Base-by-base conservation (phyloP, 2,329 filamentous ascomycete species). In the Diaporthe aspalathi region DNA sequence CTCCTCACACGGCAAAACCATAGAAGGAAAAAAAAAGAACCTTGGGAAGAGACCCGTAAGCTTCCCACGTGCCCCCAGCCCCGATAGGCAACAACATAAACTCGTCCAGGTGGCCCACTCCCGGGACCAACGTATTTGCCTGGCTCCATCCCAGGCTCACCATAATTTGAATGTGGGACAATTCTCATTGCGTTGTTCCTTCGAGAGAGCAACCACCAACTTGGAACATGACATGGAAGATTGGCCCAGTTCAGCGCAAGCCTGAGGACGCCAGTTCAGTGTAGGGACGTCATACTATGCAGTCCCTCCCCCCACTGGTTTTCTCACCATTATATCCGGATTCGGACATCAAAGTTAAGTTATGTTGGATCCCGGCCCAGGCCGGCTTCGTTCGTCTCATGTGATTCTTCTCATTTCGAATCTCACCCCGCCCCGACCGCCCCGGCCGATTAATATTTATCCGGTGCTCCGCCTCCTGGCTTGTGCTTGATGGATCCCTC, bases 71-170 rank as follows among this genome's bases (percentile, higher is more conserved):
- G 43, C 43, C 16, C 60, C 49, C 27, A 63, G 60, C 60, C 43
- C 57, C n/a, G 27, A 35, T 11, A 63, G 60, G 60, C 60, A 63
- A 63, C 60, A 63, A 49, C 43, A 63, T 63, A 63, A 63, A 63
- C 57, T 32, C 29, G 24, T 12, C 29, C 43, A 11, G 40, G 6
- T 1, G 60, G 60, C 60, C 60, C 60, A 63, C 57, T 32, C 27
- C 17, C 27, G n/a, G 54, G 54, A 47, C 20, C 17, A 27, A 24
- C 17, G 32, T 12, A 16, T n/a, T 62, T 62, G 20, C 38, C 56
- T 32, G 24, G 56, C 40, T 47, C 56, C 38, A n/a, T 47, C 3
- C 56, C 11, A 62, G 56, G 56, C 38, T 32, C 40, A 45, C 56
- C 56, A 47, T 29, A 29, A n/a, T 43, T 20, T 47, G 1, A n/a